A percentile compares a stretch with the other conserved stretches of the same genome.
These are phyloP conservation scores for Alternaria sp. DNA, from an alignment of 2,329 filamentous ascomycete species.

Conservation along the genomic window DNA sequence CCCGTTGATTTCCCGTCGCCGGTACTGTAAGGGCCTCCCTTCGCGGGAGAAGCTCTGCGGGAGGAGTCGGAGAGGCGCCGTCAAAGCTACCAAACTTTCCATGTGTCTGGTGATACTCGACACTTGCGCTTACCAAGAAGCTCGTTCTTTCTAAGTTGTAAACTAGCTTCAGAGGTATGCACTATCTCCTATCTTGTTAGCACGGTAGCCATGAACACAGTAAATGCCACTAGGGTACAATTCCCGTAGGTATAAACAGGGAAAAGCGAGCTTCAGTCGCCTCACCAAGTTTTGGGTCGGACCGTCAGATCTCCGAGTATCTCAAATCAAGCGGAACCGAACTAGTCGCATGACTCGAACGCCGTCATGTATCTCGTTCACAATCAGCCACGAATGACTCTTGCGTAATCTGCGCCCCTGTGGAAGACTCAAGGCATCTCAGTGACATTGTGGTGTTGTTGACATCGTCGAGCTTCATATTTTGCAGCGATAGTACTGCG, in stretches of 20 bases:
- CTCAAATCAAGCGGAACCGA: conserved; percentile 8
- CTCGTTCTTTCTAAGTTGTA: not conserved
- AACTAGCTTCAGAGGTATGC: not conserved
- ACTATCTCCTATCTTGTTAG: not conserved
- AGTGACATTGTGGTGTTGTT: not conserved
- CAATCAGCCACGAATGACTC: conserved; percentile 5
- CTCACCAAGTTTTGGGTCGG: conserved; percentile 8
- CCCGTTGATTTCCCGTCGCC: conserved; percentile 6
- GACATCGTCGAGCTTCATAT: conserved; percentile 5
- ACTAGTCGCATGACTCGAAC: conserved; percentile 10
- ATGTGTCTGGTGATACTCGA: conserved; percentile 7
- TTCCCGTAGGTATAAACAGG: not conserved
- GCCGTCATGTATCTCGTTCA: not conserved
- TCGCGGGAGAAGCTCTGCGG: conserved; percentile 20
- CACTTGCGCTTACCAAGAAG: not conserved
- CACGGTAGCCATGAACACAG: not conserved
- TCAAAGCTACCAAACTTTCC: conserved; percentile 10
- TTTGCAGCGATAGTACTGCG: not conserved
- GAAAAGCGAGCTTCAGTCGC: not conserved
- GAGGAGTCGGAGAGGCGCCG: conserved; percentile 15
- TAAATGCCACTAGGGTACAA: not conserved
- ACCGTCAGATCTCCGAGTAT: conserved; percentile 4
- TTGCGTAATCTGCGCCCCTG: not conserved
- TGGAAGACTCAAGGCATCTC: not conserved
- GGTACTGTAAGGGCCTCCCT: conserved; percentile 13